phyloP scores from a whole-genome alignment of 2,329 filamentous ascomycete species.

The Zymoseptoria pseudotritici region DNA sequence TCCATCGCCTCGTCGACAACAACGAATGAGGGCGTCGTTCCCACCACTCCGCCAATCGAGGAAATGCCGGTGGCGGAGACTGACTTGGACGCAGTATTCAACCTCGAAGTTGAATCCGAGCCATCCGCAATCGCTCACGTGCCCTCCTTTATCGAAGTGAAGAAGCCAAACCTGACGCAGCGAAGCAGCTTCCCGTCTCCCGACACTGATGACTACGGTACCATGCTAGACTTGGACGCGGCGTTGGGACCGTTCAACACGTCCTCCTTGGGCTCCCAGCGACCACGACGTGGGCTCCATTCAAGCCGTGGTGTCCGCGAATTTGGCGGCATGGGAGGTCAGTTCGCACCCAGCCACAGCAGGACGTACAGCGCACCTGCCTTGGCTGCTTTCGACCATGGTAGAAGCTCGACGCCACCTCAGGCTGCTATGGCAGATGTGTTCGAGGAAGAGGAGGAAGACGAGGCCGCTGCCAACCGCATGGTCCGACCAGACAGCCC shows the following conservation, averaged over 20 bases:
- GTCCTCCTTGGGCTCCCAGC: slow-evolving; percentile 58
- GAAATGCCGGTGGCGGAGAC: slow-evolving; percentile 22
- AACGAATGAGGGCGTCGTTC: neutral
- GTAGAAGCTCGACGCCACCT: slow-evolving; percentile 22
- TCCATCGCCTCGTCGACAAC: neutral
- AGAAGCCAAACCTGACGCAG: slow-evolving; percentile 4
- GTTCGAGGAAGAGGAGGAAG: slow-evolving; percentile 74
- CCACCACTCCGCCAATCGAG: neutral
- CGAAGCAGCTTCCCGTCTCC: slow-evolving; percentile 6
- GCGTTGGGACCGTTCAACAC: slow-evolving; percentile 90
- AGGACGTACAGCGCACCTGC: slow-evolving; percentile 75
- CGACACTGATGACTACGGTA: slow-evolving; percentile 52
- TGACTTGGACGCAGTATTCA: slow-evolving; percentile 28
- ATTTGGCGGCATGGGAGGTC: slow-evolving; percentile 61
- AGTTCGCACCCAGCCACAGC: slow-evolving; percentile 54
- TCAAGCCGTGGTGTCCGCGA: slow-evolving; percentile 66
- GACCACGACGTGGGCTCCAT: slow-evolving; percentile 62
- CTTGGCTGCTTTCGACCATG: slow-evolving; percentile 62
- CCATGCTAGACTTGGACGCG: slow-evolving; percentile 89
- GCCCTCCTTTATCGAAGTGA: slow-evolving; percentile 5
- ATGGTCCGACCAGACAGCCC: slow-evolving; percentile 7
- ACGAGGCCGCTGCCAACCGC: slow-evolving; percentile 11
- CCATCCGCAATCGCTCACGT: slow-evolving; percentile 2
- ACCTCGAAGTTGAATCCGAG: slow-evolving; percentile 9
- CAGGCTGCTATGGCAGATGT: slow-evolving; percentile 74